A percentile compares a stretch with the other conserved stretches of the same genome.
Conservation (phyloP, 2,329 filamentous ascomycete genomes). For the Xylariomycetidae sp. region DNA sequence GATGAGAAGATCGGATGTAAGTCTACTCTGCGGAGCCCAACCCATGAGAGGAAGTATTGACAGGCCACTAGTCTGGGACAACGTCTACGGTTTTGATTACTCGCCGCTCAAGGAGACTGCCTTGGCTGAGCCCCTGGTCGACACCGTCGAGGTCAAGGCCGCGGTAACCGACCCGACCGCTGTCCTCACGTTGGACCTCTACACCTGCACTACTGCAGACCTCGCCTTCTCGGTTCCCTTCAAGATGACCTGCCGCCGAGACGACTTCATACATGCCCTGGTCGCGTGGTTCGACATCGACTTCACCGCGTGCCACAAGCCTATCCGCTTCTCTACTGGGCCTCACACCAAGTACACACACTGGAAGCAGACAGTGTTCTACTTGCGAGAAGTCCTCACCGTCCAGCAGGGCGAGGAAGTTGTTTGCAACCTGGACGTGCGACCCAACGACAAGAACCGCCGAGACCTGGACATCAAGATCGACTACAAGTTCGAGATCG, state of each 20-base stretch:
- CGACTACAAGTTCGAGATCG: slow-evolving; percentile 72
- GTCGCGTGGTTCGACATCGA: slow-evolving; percentile 99
- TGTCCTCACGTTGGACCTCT: slow-evolving; percentile 85
- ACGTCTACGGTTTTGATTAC: slow-evolving; percentile 98
- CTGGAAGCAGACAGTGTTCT: slow-evolving; percentile 99
- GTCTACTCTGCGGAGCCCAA: slow-evolving; percentile 27
- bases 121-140: slow-evolving; percentile 90
- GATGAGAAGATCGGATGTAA: slow-evolving; percentile 99
- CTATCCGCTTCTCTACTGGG: slow-evolving; percentile 91
- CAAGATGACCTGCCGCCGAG: slow-evolving; percentile 68
- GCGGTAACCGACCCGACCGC: slow-evolving; percentile 86
- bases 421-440: slow-evolving; percentile 67
- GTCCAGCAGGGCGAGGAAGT: slow-evolving; percentile 83
- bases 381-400: slow-evolving; percentile 86
- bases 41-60: slow-evolving; percentile 14
- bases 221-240: slow-evolving; percentile 79
- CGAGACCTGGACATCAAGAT: slow-evolving; percentile 91
- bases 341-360: slow-evolving; percentile 99
- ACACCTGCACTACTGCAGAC: slow-evolving; percentile 79
- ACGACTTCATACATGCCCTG: slow-evolving; percentile 92
- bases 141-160: slow-evolving; percentile 95
- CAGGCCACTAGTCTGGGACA: slow-evolving; percentile 81
- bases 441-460: slow-evolving; percentile 89
- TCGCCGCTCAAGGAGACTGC: slow-evolving; percentile 88
- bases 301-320: slow-evolving; percentile 97